Percentiles rank a stretch among this genome's conserved stretches.
These are phyloP conservation scores for Leccinum subrobustum DNA, from an alignment of 1,284 basidiomycete genomes.

Conservation along the genomic window DNA sequence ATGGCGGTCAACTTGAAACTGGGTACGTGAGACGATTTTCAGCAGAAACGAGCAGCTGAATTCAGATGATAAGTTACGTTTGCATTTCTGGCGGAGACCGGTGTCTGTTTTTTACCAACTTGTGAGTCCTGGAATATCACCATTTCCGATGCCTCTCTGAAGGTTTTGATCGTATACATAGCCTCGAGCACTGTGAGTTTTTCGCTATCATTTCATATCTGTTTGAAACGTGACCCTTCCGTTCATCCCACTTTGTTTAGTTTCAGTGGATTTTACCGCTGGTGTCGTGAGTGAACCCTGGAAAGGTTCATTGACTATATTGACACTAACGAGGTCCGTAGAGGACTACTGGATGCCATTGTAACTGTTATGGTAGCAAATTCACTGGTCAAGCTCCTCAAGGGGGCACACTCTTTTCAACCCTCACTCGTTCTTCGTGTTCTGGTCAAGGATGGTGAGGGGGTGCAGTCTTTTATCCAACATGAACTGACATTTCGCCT, in stretches of 20 bases:
- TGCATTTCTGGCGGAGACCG: background rate
- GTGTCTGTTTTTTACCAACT: background rate
- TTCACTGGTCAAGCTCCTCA: background rate
- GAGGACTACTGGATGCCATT: background rate
- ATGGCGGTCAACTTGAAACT: background rate
- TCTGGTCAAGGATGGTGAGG: conserved; percentile 1
- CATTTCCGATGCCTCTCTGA: background rate
- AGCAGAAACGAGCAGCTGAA: background rate
- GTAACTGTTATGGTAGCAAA: background rate
- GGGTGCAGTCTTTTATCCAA: background rate
- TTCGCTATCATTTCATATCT: background rate
- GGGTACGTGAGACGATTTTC: background rate
- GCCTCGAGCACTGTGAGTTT: background rate
- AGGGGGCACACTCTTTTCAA: background rate
- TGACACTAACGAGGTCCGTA: background rate
- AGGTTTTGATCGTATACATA: background rate
- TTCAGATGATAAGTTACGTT: background rate
- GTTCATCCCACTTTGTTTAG: background rate
- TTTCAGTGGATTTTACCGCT: background rate
- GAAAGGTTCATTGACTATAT: background rate
- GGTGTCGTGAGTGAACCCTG: background rate
- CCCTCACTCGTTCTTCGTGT: background rate
- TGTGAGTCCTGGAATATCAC: background rate
- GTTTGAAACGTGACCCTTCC: background rate
- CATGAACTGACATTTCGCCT: background rate